Conservation (phyloP, 2,329 filamentous ascomycete genomes). For the Ophidiomyces ophidiicola region DNA sequence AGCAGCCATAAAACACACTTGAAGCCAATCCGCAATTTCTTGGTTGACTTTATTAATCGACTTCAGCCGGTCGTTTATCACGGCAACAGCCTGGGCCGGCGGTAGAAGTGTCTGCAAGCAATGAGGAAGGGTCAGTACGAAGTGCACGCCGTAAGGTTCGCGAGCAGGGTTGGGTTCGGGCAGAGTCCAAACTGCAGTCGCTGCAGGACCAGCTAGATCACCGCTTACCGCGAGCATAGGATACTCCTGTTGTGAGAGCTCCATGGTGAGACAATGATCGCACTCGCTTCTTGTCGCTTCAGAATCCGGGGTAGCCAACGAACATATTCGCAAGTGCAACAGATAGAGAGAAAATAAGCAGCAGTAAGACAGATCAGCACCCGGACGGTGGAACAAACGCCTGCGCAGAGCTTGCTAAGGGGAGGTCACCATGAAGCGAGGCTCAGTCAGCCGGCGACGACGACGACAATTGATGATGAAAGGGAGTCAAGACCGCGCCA, state of each 20-base stretch:
- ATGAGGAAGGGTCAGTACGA: constrained; percentile 1
- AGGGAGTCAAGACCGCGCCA: too few species aligned
- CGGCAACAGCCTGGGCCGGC: constrained; percentile 66
- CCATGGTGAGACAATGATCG: constrained; percentile 39
- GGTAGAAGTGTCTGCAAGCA: constrained; percentile 57
- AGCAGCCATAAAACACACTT: constrained; percentile 47
- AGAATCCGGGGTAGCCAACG: neutral
- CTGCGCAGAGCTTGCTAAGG: too few species aligned
- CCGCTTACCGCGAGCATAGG: constrained; percentile 77
- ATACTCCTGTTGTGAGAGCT: constrained; percentile 78
- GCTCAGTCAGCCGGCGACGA: neutral
- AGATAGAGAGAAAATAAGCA: neutral
- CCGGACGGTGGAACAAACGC: too few species aligned
- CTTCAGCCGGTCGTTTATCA: constrained; percentile 76
- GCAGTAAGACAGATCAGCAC: too few species aligned
- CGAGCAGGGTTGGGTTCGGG: neutral
- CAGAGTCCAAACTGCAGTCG: neutral
- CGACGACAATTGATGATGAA: constrained; percentile 1
- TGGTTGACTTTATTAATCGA: constrained; percentile 74
- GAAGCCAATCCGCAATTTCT: constrained; percentile 92
- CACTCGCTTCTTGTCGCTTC: neutral
- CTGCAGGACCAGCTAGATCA: too few species aligned
- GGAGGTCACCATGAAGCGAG: neutral
- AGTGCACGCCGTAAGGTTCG: neutral
- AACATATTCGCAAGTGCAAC: neutral